Evolutionary conservation across 2,329 filamentous ascomycete species (phyloP), one percentile per base, ranked within the genome.

Genomic region (Cordyceps tenuipes): DNA sequence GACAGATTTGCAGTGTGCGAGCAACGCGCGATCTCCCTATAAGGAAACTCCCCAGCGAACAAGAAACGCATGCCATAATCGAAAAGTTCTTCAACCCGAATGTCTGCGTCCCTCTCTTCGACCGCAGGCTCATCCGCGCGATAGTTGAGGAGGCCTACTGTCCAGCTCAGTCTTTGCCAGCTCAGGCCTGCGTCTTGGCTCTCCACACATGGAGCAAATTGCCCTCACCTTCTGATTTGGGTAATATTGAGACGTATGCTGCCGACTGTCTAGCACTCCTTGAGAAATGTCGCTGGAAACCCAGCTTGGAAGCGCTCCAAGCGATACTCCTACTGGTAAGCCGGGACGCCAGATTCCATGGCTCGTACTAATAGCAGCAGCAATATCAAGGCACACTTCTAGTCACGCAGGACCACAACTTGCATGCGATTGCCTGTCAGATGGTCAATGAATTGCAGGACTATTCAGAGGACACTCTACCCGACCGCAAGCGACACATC

Each of bases 171-270:
- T 36, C 36, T 12, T 43, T 57, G 19, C 58, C 61, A 10, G 63
- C 63, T 9, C 58, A 62, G 21, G 63, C 63, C 17, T 64, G 63
- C 19, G 50, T 64, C 5, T 63, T 59, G 60, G 62, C 63, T 4
- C 41, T 64, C 9, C 57, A 62, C 15, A 49, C 63, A 13, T 44
- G 63, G 29, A 46, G 51, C 10, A 29, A 29, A 19, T 23, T 29
- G 36, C 36, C 39, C 2, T 34, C 29, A 13, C 49, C n/a, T 21
- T 9, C 12, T 29, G 13, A 13, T 21, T 19, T 26, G 15, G 17
- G 23, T 12, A 34, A 21, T 1, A 9, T 29, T 56, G 43, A 56
- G 10, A 17, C 21, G 19, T 47, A 29, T 17, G 23, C 17, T 4
- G 12, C 17, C 26, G 19, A 61, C 49, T 59, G 53, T 7, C 43